Conservation (phyloP, 192 early-diverging fungal species). For the Coemansia sp. region DNA sequence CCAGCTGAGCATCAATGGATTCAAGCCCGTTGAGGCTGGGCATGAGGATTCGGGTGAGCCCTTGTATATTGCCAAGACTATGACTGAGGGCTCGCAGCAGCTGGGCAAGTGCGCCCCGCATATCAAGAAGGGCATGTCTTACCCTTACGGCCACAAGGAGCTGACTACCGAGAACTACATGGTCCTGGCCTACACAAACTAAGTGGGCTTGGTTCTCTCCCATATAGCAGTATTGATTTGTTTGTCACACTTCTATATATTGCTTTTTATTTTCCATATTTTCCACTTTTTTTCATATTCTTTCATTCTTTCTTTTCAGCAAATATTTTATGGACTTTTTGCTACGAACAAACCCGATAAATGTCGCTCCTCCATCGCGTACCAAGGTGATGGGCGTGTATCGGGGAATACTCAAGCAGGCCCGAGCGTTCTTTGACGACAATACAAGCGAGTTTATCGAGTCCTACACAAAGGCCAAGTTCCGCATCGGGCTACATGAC, state of each 20-base stretch:
- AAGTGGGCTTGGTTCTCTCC: not conserved
- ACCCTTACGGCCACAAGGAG: slow-evolving; percentile 56
- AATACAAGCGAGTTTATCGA: slow-evolving; percentile 41
- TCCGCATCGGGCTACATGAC: slow-evolving; percentile 31
- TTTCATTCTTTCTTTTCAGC: not conserved
- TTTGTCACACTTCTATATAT: not conserved
- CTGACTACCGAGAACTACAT: slow-evolving; percentile 42
- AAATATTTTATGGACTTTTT: slow-evolving; percentile 37
- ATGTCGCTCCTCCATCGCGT: not conserved
- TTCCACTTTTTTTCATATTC: not conserved
- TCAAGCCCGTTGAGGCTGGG: slow-evolving; percentile 42
- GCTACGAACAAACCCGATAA: slow-evolving; percentile 5
- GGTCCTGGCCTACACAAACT: slow-evolving; percentile 45
- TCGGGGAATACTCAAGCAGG: slow-evolving; percentile 40
- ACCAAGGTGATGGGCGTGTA: slow-evolving; percentile 22
- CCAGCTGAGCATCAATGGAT: slow-evolving; percentile 41
- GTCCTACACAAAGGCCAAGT: slow-evolving; percentile 26
- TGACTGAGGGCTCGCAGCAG: slow-evolving; percentile 56
- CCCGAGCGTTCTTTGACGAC: slow-evolving; percentile 46
- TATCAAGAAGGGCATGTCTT: slow-evolving; percentile 57
- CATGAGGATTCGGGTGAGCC: slow-evolving; percentile 55
- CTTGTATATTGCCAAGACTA: slow-evolving; percentile 55
- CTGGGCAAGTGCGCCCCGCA: slow-evolving; percentile 58
- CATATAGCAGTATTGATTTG: not conserved
- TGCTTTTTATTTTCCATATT: not conserved